Evolutionary conservation across 2,329 filamentous ascomycete genomes (phyloP).

Genomic region (Plectosphaerella sp.): DNA sequence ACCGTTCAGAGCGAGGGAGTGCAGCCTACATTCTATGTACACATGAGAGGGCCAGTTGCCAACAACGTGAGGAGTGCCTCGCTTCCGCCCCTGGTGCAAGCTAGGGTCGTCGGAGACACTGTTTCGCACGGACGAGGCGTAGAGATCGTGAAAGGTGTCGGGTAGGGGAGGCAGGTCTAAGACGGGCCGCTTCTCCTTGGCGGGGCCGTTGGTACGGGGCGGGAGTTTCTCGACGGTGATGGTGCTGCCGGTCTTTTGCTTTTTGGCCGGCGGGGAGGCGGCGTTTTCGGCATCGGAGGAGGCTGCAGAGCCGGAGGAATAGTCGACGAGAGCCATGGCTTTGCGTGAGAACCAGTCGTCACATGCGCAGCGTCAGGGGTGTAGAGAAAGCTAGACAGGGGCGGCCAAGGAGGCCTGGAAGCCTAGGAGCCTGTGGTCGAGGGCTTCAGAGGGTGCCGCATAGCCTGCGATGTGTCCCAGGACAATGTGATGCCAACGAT

Average conservation of each 20-base stretch:
- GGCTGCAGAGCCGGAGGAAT: slow-evolving; percentile 44
- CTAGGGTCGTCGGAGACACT: slow-evolving; percentile 77
- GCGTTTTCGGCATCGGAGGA: slow-evolving; percentile 16
- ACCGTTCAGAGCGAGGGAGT: neutral
- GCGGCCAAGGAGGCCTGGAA: too few relatives aligned
- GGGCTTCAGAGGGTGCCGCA: too few relatives aligned
- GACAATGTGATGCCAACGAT: too few relatives aligned
- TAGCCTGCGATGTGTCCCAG: too few relatives aligned
- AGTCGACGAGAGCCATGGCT: slow-evolving; percentile 61
- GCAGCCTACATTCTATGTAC: slow-evolving; percentile 82
- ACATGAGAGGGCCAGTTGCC: slow-evolving; percentile 93
- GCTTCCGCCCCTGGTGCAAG: slow-evolving; percentile 79
- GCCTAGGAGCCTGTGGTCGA: too few relatives aligned
- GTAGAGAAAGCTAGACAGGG: too few relatives aligned
- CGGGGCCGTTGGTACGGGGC: neutral
- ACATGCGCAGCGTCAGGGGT: too few relatives aligned
- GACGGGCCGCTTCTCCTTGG: neutral
- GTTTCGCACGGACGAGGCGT: slow-evolving; percentile 74
- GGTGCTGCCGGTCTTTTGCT: slow-evolving; percentile 22
- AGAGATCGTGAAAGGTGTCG: slow-evolving; percentile 79
- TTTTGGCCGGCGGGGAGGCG: slow-evolving; percentile 27
- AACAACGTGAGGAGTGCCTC: slow-evolving; percentile 75
- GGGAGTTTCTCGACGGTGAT: slow-evolving; percentile 2
- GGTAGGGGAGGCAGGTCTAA: slow-evolving; percentile 67
- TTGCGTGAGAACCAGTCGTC: too few relatives aligned